Conservation (phyloP, 495 filamentous ascomycete genomes). For the Xylaria cubensis region DNA sequence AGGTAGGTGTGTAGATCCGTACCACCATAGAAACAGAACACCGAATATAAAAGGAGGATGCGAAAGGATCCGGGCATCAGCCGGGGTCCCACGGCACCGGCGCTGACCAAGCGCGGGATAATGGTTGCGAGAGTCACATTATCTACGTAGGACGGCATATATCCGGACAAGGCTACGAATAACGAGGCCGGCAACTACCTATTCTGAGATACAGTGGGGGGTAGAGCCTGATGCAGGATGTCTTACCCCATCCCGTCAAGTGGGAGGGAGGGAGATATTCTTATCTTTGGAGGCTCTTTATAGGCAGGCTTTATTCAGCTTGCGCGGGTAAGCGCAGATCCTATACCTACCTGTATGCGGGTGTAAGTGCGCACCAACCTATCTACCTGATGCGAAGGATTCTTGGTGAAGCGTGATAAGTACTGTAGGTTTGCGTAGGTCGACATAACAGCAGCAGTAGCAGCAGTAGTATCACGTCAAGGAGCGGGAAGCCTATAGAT, state of each 20-base stretch:
- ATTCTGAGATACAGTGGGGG: background rate
- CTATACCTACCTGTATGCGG: background rate
- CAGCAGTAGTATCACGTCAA: background rate
- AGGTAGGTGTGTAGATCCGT: background rate
- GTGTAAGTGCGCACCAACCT: background rate
- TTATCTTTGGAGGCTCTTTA: background rate
- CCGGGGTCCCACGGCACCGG: background rate
- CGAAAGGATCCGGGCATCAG: background rate
- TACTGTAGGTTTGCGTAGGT: background rate
- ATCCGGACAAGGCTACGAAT: background rate
- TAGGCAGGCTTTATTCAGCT: background rate
- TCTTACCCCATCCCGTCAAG: background rate
- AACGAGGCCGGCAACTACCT: background rate
- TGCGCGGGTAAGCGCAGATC: background rate
- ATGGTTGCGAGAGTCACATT: background rate
- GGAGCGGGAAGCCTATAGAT: background rate
- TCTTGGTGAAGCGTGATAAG: background rate
- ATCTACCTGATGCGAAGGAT: slow-evolving; percentile 2
- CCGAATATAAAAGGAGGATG: background rate
- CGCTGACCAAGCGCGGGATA: background rate
- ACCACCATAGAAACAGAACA: background rate
- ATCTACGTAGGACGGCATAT: background rate
- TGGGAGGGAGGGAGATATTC: background rate
- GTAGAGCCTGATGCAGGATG: background rate
- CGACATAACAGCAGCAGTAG: background rate